Percentiles rank a stretch among this genome's conserved stretches.
Evolutionary conservation across 306 rosid species (phyloP).

Genomic region (Pyrus communis): DNA sequence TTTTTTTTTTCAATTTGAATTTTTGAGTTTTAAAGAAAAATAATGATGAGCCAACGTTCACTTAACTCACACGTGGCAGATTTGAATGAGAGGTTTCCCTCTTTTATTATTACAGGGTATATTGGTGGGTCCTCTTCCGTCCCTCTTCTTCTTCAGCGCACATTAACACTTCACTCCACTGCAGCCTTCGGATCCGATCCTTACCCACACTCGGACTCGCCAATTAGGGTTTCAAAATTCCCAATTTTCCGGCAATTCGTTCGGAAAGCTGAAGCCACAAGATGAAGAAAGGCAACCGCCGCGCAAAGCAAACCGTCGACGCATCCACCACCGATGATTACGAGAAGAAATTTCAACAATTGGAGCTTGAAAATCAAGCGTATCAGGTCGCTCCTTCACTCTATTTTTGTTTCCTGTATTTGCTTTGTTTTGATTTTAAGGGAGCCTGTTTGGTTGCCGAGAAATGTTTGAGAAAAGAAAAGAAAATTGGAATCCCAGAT

Average conservation of each 20-base stretch:
- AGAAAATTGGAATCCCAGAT: not conserved
- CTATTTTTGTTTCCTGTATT: not conserved
- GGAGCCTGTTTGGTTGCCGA: constrained; percentile 8
- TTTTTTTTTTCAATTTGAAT: not conserved
- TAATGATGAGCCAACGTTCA: not conserved
- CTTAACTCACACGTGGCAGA: constrained; percentile 18
- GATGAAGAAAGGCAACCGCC: constrained; percentile 66
- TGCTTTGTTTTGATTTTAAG: not conserved
- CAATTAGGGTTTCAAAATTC: not conserved
- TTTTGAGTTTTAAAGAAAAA: not conserved
- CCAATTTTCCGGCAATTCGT: not conserved
- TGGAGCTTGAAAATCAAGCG: constrained; percentile 47
- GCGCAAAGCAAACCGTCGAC: constrained; percentile 47
- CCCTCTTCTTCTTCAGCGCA: not conserved
- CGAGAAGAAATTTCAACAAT: constrained; percentile 44
- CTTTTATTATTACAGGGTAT: not conserved
- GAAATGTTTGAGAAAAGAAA: not conserved
- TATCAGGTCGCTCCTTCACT: constrained; percentile 40
- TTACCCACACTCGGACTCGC: not conserved
- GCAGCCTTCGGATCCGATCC: not conserved
- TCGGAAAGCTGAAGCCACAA: not conserved
- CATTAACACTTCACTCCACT: not conserved
- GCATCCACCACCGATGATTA: constrained; percentile 25
- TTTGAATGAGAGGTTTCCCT: constrained; percentile 49
- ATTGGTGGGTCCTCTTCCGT: not conserved